Base-by-base conservation (phyloP, 2,329 filamentous ascomycete species). In the Fusarium continuum region DNA sequence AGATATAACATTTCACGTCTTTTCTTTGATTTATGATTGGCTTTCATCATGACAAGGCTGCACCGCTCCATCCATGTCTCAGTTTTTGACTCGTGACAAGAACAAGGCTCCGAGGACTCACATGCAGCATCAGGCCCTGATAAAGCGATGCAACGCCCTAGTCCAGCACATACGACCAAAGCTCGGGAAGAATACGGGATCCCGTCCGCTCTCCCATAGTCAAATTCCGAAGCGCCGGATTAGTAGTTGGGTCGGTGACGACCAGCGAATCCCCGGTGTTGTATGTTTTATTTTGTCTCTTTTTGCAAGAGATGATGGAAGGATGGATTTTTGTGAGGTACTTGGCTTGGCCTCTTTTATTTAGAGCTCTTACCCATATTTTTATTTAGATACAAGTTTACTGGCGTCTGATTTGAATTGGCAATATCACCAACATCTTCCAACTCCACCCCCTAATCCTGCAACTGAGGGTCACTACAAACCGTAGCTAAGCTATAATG, bases 221-320 rank as follows among this genome's bases (percentile, higher is more conserved):
- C 54, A 59, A 59, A 54, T 54, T 59, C 29, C 54, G 55, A 60
- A 59, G 56, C 55, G 52, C 55, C n/a, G 55, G 55, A 58, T 58
- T 58, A 58, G 55, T 58, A 58, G 55, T 58, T 58, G 53, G 55
- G 53, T 58, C 55, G 53, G 55, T 58, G 53, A 58, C 55, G 55
- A 58, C 55, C 53, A 58, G 55, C 55, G 55, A 59, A 59, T 59
- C 44, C 55, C 54, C 26, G 28, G 55, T 59, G 55, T 59, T 59
- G 54, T 59, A 59, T 59, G 44, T 53, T 34, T 19, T 19, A 35
- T 59, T 52, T 38, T 5, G 1, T 28, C 22, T 11, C 25, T 31
- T 34, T 25, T 29, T 7, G 11, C 4, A n/a, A n/a, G n/a, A n/a
- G n/a, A n/a, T n/a, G n/a, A n/a, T n/a, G n/a, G n/a, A n/a, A n/a